phyloP scores from a whole-genome alignment of 2,329 filamentous ascomycete species.

The Paracorniculantispora psalliotae region DNA sequence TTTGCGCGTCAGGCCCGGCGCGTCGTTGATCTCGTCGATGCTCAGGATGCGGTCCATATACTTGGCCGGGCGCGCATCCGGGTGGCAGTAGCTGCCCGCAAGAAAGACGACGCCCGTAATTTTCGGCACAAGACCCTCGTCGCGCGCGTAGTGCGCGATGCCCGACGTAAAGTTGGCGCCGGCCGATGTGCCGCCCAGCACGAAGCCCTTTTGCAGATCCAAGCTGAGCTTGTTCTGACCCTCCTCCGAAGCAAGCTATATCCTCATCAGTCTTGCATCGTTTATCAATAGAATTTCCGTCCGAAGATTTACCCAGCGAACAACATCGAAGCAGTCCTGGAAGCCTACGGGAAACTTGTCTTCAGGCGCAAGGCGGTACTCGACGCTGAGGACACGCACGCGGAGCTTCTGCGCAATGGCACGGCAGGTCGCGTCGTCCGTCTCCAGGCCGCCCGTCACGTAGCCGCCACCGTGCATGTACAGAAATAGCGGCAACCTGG shows the following conservation, averaged over 20 bases:
- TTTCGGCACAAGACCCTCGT: constrained; percentile 31
- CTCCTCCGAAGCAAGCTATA: constrained; percentile 18
- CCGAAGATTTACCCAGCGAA: constrained; percentile 25
- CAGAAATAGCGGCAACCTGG: constrained; percentile 18
- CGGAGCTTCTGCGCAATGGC: constrained; percentile 20
- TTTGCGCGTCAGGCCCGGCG: constrained; percentile 30
- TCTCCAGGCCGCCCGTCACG: constrained; percentile 23
- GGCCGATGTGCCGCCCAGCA: constrained; percentile 46
- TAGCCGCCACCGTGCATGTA: constrained; percentile 26
- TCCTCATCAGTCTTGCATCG: too few species aligned
- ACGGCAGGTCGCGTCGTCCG: constrained; percentile 23
- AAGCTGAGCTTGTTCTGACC: constrained; percentile 30
- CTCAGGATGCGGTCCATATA: constrained; percentile 30
- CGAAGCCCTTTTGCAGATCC: constrained; percentile 39
- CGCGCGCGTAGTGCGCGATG: constrained; percentile 36
- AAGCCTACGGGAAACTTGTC: constrained; percentile 42
- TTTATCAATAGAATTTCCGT: constrained; percentile 3
- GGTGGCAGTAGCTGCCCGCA: constrained; percentile 39
- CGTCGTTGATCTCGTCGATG: constrained; percentile 32
- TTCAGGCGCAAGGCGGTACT: constrained; percentile 48
- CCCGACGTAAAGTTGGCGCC: constrained; percentile 47
- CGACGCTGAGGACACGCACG: constrained; percentile 40
- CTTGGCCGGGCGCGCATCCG: constrained; percentile 33
- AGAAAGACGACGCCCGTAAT: constrained; percentile 43
- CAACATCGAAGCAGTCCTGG: constrained; percentile 40